Conservation (phyloP, 179 eudicot species). For the Sideroxylon spinosum region DNA sequence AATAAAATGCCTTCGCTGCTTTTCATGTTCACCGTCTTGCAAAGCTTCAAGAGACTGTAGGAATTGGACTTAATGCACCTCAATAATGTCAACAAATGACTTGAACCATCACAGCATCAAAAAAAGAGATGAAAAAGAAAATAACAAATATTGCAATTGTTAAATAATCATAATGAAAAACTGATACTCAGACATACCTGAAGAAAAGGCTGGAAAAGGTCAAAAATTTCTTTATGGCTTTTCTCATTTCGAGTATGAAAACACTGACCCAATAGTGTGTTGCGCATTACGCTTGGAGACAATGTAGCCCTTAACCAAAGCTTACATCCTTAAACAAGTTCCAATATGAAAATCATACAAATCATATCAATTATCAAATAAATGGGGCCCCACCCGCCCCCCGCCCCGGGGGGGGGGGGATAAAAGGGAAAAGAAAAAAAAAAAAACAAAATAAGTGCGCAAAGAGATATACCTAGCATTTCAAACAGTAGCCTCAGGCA, state of each 20-base stretch:
- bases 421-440: background rate
- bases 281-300: constrained; percentile 93
- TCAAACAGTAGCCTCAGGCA: constrained; percentile 88
- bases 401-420: too few relatives aligned
- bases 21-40: constrained; percentile 97
- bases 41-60: constrained; percentile 88
- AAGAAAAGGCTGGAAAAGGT: constrained; percentile 84
- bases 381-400: too few relatives aligned
- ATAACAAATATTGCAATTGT: constrained; percentile 9
- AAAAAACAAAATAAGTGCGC: background rate
- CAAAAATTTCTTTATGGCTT: constrained; percentile 93
- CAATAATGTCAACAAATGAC: constrained; percentile 6
- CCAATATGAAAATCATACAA: background rate
- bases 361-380: constrained; percentile 1
- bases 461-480: constrained; percentile 65
- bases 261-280: constrained; percentile 91
- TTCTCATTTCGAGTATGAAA: constrained; percentile 93
- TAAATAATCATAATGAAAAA: constrained; percentile 1
- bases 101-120: background rate
- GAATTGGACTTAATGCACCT: constrained; percentile 2
- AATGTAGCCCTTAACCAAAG: constrained; percentile 91
- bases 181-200: constrained; percentile 50
- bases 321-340: constrained; percentile 60
- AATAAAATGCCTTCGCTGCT: constrained; percentile 81
- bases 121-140: constrained; percentile 15